These are phyloP conservation scores for Chytridiales sp. DNA, from an alignment of 371 early-diverging fungal genomes.

Conservation along the genomic window DNA sequence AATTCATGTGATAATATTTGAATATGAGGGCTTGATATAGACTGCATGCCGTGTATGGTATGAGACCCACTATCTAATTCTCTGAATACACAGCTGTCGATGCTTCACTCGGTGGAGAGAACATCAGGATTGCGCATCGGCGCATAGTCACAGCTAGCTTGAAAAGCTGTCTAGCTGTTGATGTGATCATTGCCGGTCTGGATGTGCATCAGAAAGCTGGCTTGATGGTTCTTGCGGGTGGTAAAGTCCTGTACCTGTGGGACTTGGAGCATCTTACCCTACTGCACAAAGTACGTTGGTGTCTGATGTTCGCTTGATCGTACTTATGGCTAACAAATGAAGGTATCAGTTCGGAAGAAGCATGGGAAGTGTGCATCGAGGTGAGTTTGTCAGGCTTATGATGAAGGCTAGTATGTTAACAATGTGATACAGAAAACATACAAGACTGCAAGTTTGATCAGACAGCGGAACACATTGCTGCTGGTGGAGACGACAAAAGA, in stretches of 20 bases:
- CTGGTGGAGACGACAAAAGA: slow-evolving; percentile 48
- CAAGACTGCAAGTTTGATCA: slow-evolving; percentile 37
- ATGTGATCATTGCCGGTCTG: slow-evolving; percentile 40
- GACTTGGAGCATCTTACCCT: slow-evolving; percentile 35
- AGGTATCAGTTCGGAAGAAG: slow-evolving; percentile 41
- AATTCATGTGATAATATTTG: too few species aligned
- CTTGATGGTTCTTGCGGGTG: slow-evolving; percentile 37
- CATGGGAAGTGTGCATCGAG: slow-evolving; percentile 40
- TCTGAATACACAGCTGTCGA: slow-evolving; percentile 44
- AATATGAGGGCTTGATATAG: neutral
- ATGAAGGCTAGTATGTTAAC: neutral
- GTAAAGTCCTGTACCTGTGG: slow-evolving; percentile 43
- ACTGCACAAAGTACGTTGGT: slow-evolving; percentile 29
- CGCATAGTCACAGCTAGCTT: slow-evolving; percentile 45
- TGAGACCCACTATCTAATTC: too few species aligned
- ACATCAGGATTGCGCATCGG: slow-evolving; percentile 50
- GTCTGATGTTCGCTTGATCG: slow-evolving; percentile 1
- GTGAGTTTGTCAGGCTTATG: slow-evolving; percentile 6
- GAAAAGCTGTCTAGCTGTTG: slow-evolving; percentile 45
- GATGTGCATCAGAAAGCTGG: slow-evolving; percentile 33
- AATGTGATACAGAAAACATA: slow-evolving; percentile 36
- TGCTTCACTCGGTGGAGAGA: slow-evolving; percentile 42
- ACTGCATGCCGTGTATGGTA: neutral
- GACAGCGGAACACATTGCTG: slow-evolving; percentile 31
- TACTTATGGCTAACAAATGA: neutral